phyloP scores from a whole-genome alignment of 202 grass and related monocot species.

The Schoenoplectus tabernaemontani region DNA sequence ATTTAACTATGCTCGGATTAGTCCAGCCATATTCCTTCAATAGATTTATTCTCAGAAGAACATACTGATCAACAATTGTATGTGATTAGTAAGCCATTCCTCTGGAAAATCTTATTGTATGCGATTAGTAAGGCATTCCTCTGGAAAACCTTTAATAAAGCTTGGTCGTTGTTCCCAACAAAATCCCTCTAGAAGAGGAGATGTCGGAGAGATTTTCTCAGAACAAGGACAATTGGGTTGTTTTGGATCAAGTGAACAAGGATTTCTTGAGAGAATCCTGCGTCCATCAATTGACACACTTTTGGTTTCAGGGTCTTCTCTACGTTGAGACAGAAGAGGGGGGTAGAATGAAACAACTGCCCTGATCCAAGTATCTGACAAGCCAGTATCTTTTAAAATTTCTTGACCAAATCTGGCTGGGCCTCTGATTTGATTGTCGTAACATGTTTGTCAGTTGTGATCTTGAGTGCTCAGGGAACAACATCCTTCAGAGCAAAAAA shows the following conservation, averaged over 20 bases:
- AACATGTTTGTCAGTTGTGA: not conserved
- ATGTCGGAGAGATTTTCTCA: not conserved
- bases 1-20: not conserved
- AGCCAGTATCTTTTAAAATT: not conserved
- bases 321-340: not conserved
- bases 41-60: not conserved
- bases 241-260: conserved; percentile 15
- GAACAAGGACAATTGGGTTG: not conserved
- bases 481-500: too few relatives aligned
- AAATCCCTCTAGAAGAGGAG: conserved; percentile 1
- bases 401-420: not conserved
- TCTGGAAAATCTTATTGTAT: not conserved
- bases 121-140: too few relatives aligned
- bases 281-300: not conserved
- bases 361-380: not conserved
- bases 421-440: not conserved
- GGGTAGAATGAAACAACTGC: not conserved
- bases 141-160: too few relatives aligned
- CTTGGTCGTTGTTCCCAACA: not conserved
- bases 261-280: not conserved
- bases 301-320: conserved; percentile 16
- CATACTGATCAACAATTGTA: not conserved
- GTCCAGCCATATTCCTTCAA: not conserved
- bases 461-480: too few relatives aligned
- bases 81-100: not conserved